phyloP scores from a whole-genome alignment of 768 basidiomycete genomes.

The Megacollybia marginata region DNA sequence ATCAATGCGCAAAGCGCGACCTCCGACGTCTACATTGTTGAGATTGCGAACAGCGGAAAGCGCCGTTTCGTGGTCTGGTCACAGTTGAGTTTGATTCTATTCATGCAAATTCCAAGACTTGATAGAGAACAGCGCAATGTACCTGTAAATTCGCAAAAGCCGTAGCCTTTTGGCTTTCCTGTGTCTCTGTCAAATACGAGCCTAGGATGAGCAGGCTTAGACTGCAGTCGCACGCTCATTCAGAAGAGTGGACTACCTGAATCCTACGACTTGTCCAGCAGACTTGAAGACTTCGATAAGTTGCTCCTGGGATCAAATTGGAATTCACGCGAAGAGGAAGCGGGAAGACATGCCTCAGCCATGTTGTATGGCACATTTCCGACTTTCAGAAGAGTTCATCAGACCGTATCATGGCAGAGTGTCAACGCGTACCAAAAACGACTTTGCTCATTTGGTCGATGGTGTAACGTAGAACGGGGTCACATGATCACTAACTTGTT shows the following conservation, averaged over 20 bases:
- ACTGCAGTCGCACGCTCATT: neutral
- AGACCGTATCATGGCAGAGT: neutral
- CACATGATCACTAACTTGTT: no score
- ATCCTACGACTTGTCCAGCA: slow-evolving; percentile 84
- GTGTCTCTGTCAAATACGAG: slow-evolving; percentile 87
- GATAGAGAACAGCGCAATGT: slow-evolving; percentile 23
- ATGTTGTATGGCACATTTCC: slow-evolving; percentile 90
- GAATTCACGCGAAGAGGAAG: neutral
- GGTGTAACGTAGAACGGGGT: no score
- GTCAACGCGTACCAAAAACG: slow-evolving; percentile 51
- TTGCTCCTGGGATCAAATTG: slow-evolving; percentile 47
- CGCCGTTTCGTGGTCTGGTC: slow-evolving; percentile 90
- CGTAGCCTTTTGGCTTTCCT: slow-evolving; percentile 92
- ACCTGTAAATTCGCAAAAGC: slow-evolving; percentile 92
- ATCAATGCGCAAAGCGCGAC: slow-evolving; percentile 89
- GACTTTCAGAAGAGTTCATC: slow-evolving; percentile 31
- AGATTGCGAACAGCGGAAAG: slow-evolving; percentile 93
- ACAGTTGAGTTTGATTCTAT: slow-evolving; percentile 2
- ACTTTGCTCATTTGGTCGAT: slow-evolving; percentile 51
- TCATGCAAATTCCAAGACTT: neutral
- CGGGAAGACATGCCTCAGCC: slow-evolving; percentile 50
- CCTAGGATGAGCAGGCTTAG: slow-evolving; percentile 26
- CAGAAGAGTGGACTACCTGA: slow-evolving; percentile 45
- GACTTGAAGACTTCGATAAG: slow-evolving; percentile 84
- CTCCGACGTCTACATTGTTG: slow-evolving; percentile 87